Evolutionary conservation across 352 stramenopile genomes (phyloP).

Genomic region (Pythium graminicola): DNA sequence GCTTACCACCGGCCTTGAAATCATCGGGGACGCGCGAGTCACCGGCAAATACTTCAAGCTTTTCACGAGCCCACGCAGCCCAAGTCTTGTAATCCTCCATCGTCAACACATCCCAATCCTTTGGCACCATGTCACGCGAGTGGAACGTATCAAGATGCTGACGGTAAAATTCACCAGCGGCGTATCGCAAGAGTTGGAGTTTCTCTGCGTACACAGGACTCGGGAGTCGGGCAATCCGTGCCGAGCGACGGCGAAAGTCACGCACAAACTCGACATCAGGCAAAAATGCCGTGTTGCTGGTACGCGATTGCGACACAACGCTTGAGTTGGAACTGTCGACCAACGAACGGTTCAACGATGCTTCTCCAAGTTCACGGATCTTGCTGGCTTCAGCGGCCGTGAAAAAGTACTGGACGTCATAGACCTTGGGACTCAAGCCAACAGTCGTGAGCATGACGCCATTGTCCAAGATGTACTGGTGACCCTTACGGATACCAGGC

Average conservation of each 20-base stretch:
- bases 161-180: slow-evolving; percentile 73
- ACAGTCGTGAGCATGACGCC: slow-evolving; percentile 67
- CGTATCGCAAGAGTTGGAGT: slow-evolving; percentile 75
- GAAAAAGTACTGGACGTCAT: slow-evolving; percentile 67
- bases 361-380: slow-evolving; percentile 46
- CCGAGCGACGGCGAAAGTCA: slow-evolving; percentile 61
- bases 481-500: slow-evolving; percentile 68
- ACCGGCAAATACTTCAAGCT: slow-evolving; percentile 34
- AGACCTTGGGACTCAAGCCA: slow-evolving; percentile 60
- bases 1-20: slow-evolving; percentile 46
- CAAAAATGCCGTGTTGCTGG: slow-evolving; percentile 78
- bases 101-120: slow-evolving; percentile 27
- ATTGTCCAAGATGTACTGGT: slow-evolving; percentile 67
- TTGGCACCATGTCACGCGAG: slow-evolving; percentile 61
- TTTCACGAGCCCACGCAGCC: slow-evolving; percentile 51
- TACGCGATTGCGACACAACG: slow-evolving; percentile 56
- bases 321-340: slow-evolving; percentile 61
- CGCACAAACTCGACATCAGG: slow-evolving; percentile 57
- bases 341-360: slow-evolving; percentile 54
- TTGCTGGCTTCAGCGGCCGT: slow-evolving; percentile 47
- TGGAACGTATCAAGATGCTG: slow-evolving; percentile 81
- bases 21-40: slow-evolving; percentile 37
- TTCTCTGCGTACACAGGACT: slow-evolving; percentile 62
- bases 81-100: slow-evolving; percentile 64
- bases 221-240: slow-evolving; percentile 53